phyloP scores from a whole-genome alignment of 2,329 filamentous ascomycete species.

The Elsinoe necatrix region DNA sequence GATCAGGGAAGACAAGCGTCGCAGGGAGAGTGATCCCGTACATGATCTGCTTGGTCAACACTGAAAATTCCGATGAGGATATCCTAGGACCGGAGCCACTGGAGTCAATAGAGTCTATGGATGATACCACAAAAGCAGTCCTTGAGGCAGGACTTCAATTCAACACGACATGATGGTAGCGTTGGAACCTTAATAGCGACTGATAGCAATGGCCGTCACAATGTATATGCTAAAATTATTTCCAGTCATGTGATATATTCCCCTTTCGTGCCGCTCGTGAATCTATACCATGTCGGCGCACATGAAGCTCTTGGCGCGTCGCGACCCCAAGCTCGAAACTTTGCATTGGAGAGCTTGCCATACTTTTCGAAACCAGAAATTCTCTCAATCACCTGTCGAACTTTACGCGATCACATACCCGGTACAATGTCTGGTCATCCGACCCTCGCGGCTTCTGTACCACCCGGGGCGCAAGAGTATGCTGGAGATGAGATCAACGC shows the following conservation, averaged over 20 bases:
- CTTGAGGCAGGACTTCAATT: neutral
- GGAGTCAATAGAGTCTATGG: neutral
- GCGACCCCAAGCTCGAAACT: constrained; percentile 2
- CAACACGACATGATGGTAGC: neutral
- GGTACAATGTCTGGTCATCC: constrained; percentile 8
- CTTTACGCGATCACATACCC: neutral
- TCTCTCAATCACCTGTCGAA: neutral
- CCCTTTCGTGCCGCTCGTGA: neutral
- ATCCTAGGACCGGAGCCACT: neutral
- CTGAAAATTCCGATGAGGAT: neutral
- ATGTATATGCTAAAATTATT: neutral
- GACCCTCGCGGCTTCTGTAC: constrained; percentile 15
- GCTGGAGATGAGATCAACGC: constrained; percentile 89
- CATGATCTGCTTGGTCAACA: too few species aligned
- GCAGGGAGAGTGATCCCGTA: neutral
- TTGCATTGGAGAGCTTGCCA: neutral
- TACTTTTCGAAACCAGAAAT: neutral
- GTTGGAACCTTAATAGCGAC: neutral
- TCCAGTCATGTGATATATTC: neutral
- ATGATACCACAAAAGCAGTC: neutral
- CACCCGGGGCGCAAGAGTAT: constrained; percentile 38
- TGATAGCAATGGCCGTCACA: too few species aligned
- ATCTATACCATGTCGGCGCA: neutral
- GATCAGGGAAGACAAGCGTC: constrained; percentile 27
- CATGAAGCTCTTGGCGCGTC: constrained; percentile 1